These are phyloP conservation scores for Eimeria sp. DNA, from an alignment of 169 alveolate genomes.

Conservation along the genomic window DNA sequence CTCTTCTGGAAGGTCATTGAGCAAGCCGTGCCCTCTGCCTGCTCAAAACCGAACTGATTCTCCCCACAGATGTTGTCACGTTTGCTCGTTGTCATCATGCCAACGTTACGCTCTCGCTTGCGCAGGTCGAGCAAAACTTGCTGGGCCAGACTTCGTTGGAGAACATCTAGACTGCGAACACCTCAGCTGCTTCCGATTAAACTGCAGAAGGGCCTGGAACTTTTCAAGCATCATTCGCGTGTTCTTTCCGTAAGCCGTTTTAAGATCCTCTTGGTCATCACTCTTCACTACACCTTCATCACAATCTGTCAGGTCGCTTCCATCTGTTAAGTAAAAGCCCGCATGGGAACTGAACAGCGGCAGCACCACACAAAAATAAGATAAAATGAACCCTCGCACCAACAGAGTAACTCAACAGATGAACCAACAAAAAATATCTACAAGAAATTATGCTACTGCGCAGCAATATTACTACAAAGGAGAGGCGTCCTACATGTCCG, in stretches of 20 bases:
- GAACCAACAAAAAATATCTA: background rate
- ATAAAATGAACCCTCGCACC: background rate
- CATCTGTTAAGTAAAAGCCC: conserved; percentile 67
- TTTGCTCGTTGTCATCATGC: background rate
- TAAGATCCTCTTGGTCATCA: background rate
- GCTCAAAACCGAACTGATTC: background rate
- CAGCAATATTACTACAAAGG: background rate
- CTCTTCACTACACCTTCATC: conserved; percentile 11
- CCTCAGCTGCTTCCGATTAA: conserved; percentile 48
- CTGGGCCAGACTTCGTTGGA: conserved; percentile 51
- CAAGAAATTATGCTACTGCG: background rate
- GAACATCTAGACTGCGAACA: conserved; percentile 70
- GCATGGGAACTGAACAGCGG: conserved; percentile 63
- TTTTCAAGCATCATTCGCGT: conserved; percentile 77
- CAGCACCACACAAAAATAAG: background rate
- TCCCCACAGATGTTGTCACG: background rate
- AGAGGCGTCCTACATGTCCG: conserved; percentile 2
- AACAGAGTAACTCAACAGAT: background rate
- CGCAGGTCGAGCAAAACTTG: conserved; percentile 62
- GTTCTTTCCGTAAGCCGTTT: conserved; percentile 24
- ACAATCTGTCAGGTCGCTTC: conserved; percentile 63
- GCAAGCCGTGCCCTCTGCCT: background rate
- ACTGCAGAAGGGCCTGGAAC: conserved; percentile 71
- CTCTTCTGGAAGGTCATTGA: background rate
- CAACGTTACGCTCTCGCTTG: conserved; percentile 52